Evolutionary conservation across 2,329 filamentous ascomycete genomes (phyloP).

Genomic region (Alternaria brassicicola): DNA sequence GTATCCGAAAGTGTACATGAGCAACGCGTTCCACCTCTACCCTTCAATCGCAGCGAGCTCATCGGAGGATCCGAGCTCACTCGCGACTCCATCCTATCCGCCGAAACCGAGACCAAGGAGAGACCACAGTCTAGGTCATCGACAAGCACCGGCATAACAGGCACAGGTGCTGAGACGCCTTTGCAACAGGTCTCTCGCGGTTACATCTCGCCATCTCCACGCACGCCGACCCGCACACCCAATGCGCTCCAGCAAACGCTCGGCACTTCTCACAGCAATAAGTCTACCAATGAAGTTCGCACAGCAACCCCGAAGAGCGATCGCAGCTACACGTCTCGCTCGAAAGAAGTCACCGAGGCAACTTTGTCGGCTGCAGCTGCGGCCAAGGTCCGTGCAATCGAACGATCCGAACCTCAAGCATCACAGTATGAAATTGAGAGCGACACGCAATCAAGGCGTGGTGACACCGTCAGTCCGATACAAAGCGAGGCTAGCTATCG

Average conservation of each 20-base stretch:
- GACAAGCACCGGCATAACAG: constrained; percentile 56
- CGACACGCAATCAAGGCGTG: constrained; percentile 56
- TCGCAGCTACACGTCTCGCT: constrained; percentile 51
- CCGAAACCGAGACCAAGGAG: constrained; percentile 67
- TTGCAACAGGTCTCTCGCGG: constrained; percentile 69
- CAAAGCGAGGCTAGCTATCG: constrained; percentile 86
- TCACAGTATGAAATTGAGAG: constrained; percentile 48
- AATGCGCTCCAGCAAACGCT: constrained; percentile 63
- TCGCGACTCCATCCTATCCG: constrained; percentile 82
- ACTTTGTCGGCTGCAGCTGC: constrained; percentile 44
- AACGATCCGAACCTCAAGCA: constrained; percentile 40
- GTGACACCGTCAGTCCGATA: constrained; percentile 73
- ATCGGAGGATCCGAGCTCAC: constrained; percentile 82
- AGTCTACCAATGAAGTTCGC: constrained; percentile 59
- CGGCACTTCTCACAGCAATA: constrained; percentile 69
- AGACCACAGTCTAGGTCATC: constrained; percentile 65
- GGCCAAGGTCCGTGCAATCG: constrained; percentile 47
- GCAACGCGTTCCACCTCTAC: constrained; percentile 76
- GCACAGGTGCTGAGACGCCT: constrained; percentile 55
- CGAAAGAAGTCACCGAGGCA: constrained; percentile 28
- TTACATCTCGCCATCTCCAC: constrained; percentile 64
- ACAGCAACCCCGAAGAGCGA: constrained; percentile 54
- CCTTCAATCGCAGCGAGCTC: constrained; percentile 78
- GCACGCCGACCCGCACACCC: constrained; percentile 67
- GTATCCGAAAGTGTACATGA: constrained; percentile 61